phyloP scores from a whole-genome alignment of 768 basidiomycete species.

The Psilocybe azurescens region DNA sequence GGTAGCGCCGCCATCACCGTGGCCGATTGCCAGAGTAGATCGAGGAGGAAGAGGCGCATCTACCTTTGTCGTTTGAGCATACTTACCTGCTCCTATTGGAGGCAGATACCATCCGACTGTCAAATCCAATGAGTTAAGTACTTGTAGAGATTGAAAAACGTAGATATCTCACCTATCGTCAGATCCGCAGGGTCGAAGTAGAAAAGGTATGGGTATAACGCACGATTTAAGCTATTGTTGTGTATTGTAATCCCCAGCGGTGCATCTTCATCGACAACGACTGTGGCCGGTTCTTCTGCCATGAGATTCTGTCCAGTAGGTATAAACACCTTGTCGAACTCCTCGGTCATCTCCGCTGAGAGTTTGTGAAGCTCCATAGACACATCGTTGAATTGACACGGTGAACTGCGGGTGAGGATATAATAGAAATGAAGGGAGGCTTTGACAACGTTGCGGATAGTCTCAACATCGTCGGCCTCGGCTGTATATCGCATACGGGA shows the following conservation, averaged over 20 bases:
- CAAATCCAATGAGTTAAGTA: not conserved
- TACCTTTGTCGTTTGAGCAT: constrained; percentile 21
- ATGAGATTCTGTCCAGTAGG: constrained; percentile 34
- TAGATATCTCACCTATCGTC: constrained; percentile 35
- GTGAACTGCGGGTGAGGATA: not conserved
- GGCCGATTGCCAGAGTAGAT: constrained; percentile 42
- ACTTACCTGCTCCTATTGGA: constrained; percentile 31
- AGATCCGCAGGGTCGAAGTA: constrained; percentile 48
- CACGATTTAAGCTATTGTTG: constrained; percentile 33
- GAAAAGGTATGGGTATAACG: constrained; percentile 44
- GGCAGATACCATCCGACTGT: constrained; percentile 33
- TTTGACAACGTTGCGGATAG: not conserved
- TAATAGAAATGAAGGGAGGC: not conserved
- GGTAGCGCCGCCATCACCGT: constrained; percentile 38
- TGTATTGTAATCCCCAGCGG: constrained; percentile 36
- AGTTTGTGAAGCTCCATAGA: constrained; percentile 37
- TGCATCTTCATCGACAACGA: constrained; percentile 26
- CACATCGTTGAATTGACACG: constrained; percentile 27
- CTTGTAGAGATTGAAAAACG: not conserved
- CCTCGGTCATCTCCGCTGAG: constrained; percentile 21
- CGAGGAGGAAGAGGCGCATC: constrained; percentile 32
- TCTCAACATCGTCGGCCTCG: not conserved
- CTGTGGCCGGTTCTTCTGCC: constrained; percentile 28
- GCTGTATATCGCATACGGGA: not conserved
- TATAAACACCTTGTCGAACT: constrained; percentile 24